Evolutionary conservation across 139 green algal genomes (phyloP).

Genomic region (Coccomyxa sp.): DNA sequence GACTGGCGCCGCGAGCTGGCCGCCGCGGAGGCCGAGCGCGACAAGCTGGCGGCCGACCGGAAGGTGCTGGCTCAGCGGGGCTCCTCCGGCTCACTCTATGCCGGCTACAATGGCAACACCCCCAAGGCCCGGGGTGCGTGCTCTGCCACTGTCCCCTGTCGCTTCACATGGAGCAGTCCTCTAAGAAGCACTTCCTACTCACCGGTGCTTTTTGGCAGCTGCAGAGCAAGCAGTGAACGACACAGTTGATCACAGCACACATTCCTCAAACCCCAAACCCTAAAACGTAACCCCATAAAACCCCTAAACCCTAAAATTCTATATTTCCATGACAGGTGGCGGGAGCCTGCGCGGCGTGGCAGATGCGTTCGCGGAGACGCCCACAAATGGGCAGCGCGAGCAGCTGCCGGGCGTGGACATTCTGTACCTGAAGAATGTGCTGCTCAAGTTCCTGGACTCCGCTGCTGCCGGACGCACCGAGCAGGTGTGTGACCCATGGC

Average conservation of each 20-base stretch:
- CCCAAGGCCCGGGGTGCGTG: neutral
- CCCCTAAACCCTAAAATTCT: no score
- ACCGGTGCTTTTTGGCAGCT: no score
- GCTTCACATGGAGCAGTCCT: no score
- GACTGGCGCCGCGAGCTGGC: slow-evolving; percentile 10
- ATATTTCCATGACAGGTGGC: slow-evolving; percentile 31
- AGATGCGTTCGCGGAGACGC: neutral
- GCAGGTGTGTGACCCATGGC: neutral
- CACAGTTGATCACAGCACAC: no score
- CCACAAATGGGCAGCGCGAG: neutral
- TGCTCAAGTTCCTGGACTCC: slow-evolving; percentile 68
- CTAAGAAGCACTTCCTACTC: no score
- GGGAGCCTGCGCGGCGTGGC: slow-evolving; percentile 41
- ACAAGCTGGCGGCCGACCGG: neutral
- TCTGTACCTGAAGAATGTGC: slow-evolving; percentile 67
- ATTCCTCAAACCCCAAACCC: no score
- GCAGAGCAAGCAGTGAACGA: no score
- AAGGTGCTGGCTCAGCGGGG: neutral
- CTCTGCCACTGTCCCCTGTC: no score
- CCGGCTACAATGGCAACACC: slow-evolving; percentile 1
- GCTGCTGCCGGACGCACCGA: slow-evolving; percentile 17
- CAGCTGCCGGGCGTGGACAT: slow-evolving; percentile 39
- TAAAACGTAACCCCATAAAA: no score
- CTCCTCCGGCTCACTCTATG: neutral
- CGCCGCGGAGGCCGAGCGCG: slow-evolving; percentile 14